Evolutionary conservation across 768 basidiomycete genomes (phyloP), one percentile per base, ranked within the genome.

Genomic region (Boletus barrowsii): DNA sequence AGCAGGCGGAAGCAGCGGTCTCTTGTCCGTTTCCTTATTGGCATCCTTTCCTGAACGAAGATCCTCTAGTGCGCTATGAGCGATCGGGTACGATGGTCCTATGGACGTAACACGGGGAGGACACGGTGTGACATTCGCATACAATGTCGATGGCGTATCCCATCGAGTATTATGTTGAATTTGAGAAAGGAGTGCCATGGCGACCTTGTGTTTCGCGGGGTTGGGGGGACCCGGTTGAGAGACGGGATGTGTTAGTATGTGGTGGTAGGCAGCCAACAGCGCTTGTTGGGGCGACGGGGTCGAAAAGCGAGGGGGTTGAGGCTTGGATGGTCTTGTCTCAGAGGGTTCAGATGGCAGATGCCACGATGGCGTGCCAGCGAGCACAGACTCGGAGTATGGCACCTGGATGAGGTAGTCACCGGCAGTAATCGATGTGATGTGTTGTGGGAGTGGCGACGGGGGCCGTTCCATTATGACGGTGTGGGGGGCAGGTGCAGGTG

Each of bases 381-480:
- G 80, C 4, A 86, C 77, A 0, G 90, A 92, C 59, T 86, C 82
- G 2, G 79, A 79, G 62, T 92, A 92, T 5, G 89, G 87, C 1
- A 90, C 80, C 62, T 83, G 82, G 11, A 85, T 79, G 24, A 84
- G 73, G 55, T 88, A 87, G 67, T 91, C 87, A 3, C 88, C 83
- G 2, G 84, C 78, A 3, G 71, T 66, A 11, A 72, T 60, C 13
- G 77, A 71, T 5, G 70, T 65, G 3, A 77, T 68, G 18, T 72
- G 79, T 24, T 69, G 75, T 73, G 57, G 80, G 61, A 59, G 78
- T 66, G 48, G 83, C 69, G 63, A 84, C 42, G 49, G 57, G 0
- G 67, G 71, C 55, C 67, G 53, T 51, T 70, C 69, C 41, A 67
- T 51, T 26, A 72, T 72, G 49, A 72, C 58, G 9, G 67, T 56